phyloP scores from a whole-genome alignment of 106 monocot species.

The Acanthochlamys bracteata region DNA sequence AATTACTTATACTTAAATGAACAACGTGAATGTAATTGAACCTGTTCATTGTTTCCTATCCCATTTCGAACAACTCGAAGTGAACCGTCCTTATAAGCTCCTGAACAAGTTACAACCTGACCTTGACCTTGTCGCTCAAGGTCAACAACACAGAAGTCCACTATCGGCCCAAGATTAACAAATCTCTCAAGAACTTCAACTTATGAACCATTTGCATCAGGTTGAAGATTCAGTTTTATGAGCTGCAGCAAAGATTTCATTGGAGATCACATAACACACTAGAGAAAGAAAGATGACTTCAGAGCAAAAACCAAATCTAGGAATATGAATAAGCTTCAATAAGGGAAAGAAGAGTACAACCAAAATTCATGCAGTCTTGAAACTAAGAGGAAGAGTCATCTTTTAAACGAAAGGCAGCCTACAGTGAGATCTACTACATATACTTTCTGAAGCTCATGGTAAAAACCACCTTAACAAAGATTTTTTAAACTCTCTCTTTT shows the following conservation, averaged over 20 bases:
- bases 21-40: slow-evolving; percentile 7
- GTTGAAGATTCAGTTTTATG: slow-evolving; percentile 93
- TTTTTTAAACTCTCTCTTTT: too few relatives aligned
- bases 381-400: too few relatives aligned
- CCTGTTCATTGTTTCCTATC: slow-evolving; percentile 98
- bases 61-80: slow-evolving; percentile 95
- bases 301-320: neutral
- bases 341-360: too few relatives aligned
- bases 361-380: too few relatives aligned
- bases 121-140: slow-evolving; percentile 99
- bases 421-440: too few relatives aligned
- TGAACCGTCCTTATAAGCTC: slow-evolving; percentile 96
- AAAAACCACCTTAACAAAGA: too few relatives aligned
- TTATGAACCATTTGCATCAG: slow-evolving; percentile 90
- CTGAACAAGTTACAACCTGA: slow-evolving; percentile 97
- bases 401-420: too few relatives aligned
- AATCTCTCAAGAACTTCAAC: slow-evolving; percentile 94
- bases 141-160: slow-evolving; percentile 97
- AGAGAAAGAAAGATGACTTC: neutral
- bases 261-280: neutral
- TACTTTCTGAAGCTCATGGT: too few relatives aligned
- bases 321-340: too few relatives aligned
- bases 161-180: slow-evolving; percentile 96
- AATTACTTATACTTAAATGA: neutral
- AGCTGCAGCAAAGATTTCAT: slow-evolving; percentile 33